Evolutionary conservation across 140 eudicot genomes (phyloP), one percentile per base, ranked within the genome.

Genomic region (Cichorium intybus): DNA sequence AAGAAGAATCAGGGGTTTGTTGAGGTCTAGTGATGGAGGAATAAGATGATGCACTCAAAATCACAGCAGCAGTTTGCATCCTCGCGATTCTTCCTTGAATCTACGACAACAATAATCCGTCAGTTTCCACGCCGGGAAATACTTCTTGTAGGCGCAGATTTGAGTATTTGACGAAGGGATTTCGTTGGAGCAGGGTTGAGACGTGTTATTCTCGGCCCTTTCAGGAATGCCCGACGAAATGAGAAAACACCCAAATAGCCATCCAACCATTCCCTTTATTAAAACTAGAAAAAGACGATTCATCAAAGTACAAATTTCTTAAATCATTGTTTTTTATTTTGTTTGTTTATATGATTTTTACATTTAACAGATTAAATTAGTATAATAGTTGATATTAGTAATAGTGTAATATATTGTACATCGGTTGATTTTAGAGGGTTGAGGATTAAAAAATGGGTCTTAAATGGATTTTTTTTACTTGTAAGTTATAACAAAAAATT

Each of bases 41-140:
- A 55, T 52, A 68, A 69, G 54, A 74, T 11, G 80, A 62, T 22
- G 68, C 76, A 24, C 70, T 72, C 34, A 66, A 62, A 64, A 75
- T 62, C 72, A 75, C 67, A 16, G 71, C 60, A 27, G 78, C 71
- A 46, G 58, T 43, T 66, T 71, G 81, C 85, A 80, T 75, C 81
- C 50, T 23, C 10, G 39, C 55, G 64, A 39, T 68, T 20, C 22
- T 27, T 26, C 18, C 24, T 31, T 29, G 57, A 57, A 14, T 18
- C 22, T 14, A 6, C 52, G 34, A 16, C 45, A 68, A 41, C 9
- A 16, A 55, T 1, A 41, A 41, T 41, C 48, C 17, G 48, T 41
- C 15, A 3, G 6, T 41, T 41, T 41, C 48, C 31, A 41, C 65
- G 39, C 33, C 34, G n/a, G 28, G 11, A 63, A 47, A n/a, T 24